Percentiles rank a stretch among this genome's conserved stretches.
phyloP scores from a whole-genome alignment of 148 eudicot genomes.

The Euryodendron excelsum region DNA sequence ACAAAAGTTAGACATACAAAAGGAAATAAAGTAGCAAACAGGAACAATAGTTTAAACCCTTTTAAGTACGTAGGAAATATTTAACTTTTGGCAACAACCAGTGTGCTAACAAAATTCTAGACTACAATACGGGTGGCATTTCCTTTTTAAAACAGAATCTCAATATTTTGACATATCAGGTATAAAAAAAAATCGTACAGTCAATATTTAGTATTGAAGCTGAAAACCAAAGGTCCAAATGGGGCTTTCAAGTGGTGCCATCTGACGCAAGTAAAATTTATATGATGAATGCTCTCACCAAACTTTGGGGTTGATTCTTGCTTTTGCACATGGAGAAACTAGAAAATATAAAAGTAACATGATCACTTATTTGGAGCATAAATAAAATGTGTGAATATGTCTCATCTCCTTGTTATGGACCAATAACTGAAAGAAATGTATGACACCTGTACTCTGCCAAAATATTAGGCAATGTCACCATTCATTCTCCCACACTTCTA shows the following conservation, averaged over 20 bases:
- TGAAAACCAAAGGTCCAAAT: not conserved
- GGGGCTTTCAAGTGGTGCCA: not conserved
- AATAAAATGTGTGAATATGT: not conserved
- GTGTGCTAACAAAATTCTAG: not conserved
- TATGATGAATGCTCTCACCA: not conserved
- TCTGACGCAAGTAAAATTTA: not conserved
- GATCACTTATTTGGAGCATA: not conserved
- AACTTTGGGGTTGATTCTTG: not conserved
- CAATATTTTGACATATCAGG: not conserved
- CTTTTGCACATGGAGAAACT: not conserved
- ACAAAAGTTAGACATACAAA: not conserved
- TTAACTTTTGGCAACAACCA: not conserved
- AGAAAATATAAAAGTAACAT: not conserved
- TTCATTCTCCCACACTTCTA: not conserved
- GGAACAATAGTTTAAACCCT: not conserved
- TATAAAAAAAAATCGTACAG: not conserved
- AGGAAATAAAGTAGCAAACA: not conserved
- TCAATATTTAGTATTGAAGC: not conserved
- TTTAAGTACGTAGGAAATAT: not conserved
- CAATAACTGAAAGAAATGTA: not conserved
- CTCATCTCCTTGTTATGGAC: not conserved
- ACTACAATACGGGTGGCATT: no score
- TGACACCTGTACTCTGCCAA: not conserved
- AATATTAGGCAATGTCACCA: not conserved
- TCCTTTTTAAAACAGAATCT: not conserved